A percentile compares a stretch with the other conserved stretches of the same genome.
Evolutionary conservation across 2,329 filamentous ascomycete species (phyloP).

Genomic region (Didymella arachidicola): DNA sequence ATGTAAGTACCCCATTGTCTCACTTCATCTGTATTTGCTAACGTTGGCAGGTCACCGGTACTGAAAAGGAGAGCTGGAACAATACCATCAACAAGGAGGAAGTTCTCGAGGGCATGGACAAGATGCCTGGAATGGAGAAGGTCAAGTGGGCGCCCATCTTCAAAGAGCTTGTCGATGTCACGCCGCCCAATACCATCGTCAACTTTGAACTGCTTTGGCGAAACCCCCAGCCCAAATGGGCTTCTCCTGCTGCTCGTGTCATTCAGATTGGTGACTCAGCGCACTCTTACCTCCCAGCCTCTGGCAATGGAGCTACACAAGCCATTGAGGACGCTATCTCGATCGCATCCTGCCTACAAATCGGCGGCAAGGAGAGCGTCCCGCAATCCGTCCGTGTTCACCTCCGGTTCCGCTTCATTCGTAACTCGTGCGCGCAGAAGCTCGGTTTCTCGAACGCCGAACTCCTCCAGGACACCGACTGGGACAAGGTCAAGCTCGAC

Average conservation of each 20-base stretch:
- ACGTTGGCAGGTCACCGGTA: constrained; percentile 51
- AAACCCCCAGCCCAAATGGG: constrained; percentile 57
- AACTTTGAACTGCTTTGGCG: constrained; percentile 60
- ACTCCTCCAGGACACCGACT: constrained; percentile 58
- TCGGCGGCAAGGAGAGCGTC: constrained; percentile 53
- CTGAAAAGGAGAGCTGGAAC: constrained; percentile 57
- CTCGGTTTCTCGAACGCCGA: constrained; percentile 58
- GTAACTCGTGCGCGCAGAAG: constrained; percentile 59
- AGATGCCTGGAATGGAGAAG: constrained; percentile 52
- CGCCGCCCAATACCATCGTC: constrained; percentile 57
- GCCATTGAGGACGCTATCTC: constrained; percentile 59
- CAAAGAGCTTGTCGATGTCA: constrained; percentile 55
- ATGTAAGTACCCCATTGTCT: constrained; percentile 39
- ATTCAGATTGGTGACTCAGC: constrained; percentile 57
- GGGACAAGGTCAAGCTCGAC: constrained; percentile 58
- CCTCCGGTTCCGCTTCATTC: constrained; percentile 56
- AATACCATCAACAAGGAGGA: constrained; percentile 57
- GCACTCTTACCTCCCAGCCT: constrained; percentile 56
- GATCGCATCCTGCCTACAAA: constrained; percentile 56
- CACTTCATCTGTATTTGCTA: constrained; percentile 5
- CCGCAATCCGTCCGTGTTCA: constrained; percentile 52
- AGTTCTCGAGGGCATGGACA: constrained; percentile 56
- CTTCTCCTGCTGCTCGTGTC: constrained; percentile 53
- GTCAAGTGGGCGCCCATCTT: constrained; percentile 57
- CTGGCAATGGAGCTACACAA: constrained; percentile 57